These are phyloP conservation scores for Musa troglodytarum DNA, from an alignment of 176 grass and related monocot species.

Conservation along the genomic window DNA sequence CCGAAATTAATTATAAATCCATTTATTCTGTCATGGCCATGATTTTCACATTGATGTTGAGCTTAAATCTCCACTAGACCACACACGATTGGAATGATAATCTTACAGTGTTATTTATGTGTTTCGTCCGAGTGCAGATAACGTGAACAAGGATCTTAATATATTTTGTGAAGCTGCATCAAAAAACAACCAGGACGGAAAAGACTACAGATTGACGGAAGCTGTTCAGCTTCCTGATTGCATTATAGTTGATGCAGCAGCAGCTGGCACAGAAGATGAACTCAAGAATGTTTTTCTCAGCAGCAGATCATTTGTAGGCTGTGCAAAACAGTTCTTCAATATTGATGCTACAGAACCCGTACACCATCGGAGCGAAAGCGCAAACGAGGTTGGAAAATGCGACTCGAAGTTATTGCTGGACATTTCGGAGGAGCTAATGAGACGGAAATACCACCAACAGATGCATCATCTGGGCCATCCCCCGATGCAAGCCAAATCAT, in stretches of 20 bases:
- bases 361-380: conserved; percentile 2
- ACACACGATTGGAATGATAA: not conserved
- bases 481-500: conserved; percentile 9
- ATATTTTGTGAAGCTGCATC: conserved; percentile 29
- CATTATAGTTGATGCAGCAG: conserved; percentile 15
- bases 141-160: conserved; percentile 18
- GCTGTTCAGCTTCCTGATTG: not conserved
- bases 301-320: conserved; percentile 27
- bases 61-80: not conserved
- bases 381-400: conserved; percentile 9
- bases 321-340: conserved; percentile 28
- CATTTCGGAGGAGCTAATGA: conserved; percentile 43
- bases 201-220: conserved; percentile 18
- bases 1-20: not conserved
- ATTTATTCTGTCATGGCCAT: not conserved
- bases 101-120: not conserved
- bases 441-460: conserved; percentile 27
- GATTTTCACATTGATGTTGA: not conserved
- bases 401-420: conserved; percentile 37
- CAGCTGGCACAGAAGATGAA: conserved; percentile 34
- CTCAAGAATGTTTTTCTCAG: conserved; percentile 48
- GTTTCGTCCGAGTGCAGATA: conserved; percentile 31
- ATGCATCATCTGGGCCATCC: conserved; percentile 17
- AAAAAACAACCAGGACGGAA: conserved; percentile 10
- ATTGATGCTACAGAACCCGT: not conserved